Base-by-base conservation (phyloP, 2,329 filamentous ascomycete genomes). In the Pseudofabraea citricarpa region DNA sequence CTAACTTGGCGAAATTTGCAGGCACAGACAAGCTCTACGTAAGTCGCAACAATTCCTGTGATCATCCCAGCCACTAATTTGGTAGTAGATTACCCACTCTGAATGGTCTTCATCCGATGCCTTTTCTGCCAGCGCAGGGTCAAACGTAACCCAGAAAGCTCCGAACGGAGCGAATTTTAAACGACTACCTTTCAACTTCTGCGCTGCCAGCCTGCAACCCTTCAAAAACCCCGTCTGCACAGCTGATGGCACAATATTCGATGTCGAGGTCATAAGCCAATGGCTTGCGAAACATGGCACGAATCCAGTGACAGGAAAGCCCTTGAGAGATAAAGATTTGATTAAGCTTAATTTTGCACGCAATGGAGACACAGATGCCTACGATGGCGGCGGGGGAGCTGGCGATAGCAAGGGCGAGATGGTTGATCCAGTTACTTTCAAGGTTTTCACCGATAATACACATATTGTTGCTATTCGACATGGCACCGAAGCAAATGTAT, bases 381-480 rank as follows among this genome's bases (percentile, higher is more conserved):
- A 72, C 31, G 61, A 63, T 47, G 68, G 68, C 7, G 63, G 66
- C 31, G 51, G 49, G 19, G 74, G 71, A 16, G 74, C 75, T 48
- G 75, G 72, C 20, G 75, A 80, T 49, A 75, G 71, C 13, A 73
- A 75, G 47, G 86, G 81, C 41, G 93, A 97, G 56, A 87, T 93
- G 58, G 88, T 97, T 50, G 93, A 98, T 58, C 94, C 93, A 0
- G 91, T 98, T 36, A 96, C 90, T 0, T 97, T 87, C 74, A 98
- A 98, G 65, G 87, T 95, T 32, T 89, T 98, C 59, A 98, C 93
- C 36, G 90, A 98, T 64, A 97, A 97, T 65, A 97, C 93, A 4
- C 93, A 97, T 65, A 88, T 98, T 46, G 88, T 97, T 36, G 91
- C 90, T 13, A 74, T 98, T 50, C 77, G 81, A 45, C 81, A 86